phyloP scores from a whole-genome alignment of 495 filamentous ascomycete genomes.

The Penicillium egyptiacum region DNA sequence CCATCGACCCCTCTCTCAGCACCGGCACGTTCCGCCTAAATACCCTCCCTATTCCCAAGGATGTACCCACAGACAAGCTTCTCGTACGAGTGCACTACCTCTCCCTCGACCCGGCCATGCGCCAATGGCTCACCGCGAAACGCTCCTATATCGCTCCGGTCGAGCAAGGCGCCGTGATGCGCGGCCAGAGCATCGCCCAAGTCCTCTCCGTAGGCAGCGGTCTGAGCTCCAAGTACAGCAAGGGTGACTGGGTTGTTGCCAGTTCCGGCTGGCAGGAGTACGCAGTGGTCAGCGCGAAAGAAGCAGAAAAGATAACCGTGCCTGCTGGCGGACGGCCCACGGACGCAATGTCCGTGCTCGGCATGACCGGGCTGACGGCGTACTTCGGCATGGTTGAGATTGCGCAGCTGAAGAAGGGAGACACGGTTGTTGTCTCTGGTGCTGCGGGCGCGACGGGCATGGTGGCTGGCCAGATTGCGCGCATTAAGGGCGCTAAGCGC shows the following conservation, averaged over 20 bases:
- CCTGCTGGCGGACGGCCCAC: constrained; percentile 51
- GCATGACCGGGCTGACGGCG: constrained; percentile 61
- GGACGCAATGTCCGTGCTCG: constrained; percentile 60
- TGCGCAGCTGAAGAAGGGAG: constrained; percentile 54
- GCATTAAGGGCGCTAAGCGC: constrained; percentile 55
- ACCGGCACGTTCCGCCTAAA: constrained; percentile 56
- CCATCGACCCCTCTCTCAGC: constrained; percentile 43
- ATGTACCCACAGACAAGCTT: constrained; percentile 58
- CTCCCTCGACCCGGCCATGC: constrained; percentile 81
- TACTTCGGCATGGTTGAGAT: constrained; percentile 66
- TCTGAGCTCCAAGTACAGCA: constrained; percentile 40
- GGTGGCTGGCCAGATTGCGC: constrained; percentile 68
- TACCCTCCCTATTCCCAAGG: constrained; percentile 43
- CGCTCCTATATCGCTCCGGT: constrained; percentile 70
- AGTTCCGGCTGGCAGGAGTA: constrained; percentile 63
- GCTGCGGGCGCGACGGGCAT: constrained; percentile 71
- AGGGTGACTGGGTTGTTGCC: constrained; percentile 54
- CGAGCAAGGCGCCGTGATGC: constrained; percentile 66
- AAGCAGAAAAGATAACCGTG: constrained; percentile 44
- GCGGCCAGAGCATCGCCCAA: constrained; percentile 57
- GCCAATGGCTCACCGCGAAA: constrained; percentile 68
- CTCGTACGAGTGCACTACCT: constrained; percentile 67
- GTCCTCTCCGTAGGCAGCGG: constrained; percentile 46
- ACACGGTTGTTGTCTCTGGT: constrained; percentile 66
- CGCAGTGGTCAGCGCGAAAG: constrained; percentile 49